phyloP scores from a whole-genome alignment of 768 basidiomycete genomes.

The Lactarius vividus region DNA sequence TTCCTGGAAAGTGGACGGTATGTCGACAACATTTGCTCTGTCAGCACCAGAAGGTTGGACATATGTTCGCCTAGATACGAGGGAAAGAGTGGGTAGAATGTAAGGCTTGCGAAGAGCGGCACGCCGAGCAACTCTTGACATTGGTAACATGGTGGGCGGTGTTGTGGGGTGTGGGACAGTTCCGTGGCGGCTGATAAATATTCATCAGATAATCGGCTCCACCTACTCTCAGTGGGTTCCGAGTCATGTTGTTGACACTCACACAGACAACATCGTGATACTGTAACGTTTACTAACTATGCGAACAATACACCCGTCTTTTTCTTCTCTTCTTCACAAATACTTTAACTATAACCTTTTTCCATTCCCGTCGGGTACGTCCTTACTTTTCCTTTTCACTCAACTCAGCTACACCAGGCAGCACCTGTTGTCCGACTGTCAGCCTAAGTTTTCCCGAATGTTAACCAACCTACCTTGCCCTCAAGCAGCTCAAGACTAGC shows the following conservation, averaged over 20 bases:
- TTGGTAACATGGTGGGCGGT: slow-evolving; percentile 50
- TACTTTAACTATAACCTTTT: slow-evolving; percentile 15
- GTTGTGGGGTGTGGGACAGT: background rate
- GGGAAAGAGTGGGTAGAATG: slow-evolving; percentile 25
- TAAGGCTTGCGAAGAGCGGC: slow-evolving; percentile 34
- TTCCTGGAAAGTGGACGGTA: slow-evolving; percentile 70
- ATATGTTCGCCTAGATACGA: slow-evolving; percentile 48
- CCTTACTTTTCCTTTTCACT: slow-evolving; percentile 66
- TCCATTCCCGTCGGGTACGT: background rate
- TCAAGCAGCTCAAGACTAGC: slow-evolving; percentile 94
- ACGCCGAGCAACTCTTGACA: slow-evolving; percentile 43
- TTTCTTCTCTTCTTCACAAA: background rate
- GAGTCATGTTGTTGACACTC: background rate
- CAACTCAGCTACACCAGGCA: slow-evolving; percentile 90
- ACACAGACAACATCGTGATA: background rate
- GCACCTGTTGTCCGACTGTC: slow-evolving; percentile 45
- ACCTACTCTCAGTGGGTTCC: background rate
- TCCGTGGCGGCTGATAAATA: slow-evolving; percentile 12
- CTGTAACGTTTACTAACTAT: background rate
- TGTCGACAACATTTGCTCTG: slow-evolving; percentile 77
- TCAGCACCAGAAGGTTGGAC: slow-evolving; percentile 83
- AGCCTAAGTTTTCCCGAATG: slow-evolving; percentile 20
- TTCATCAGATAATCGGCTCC: slow-evolving; percentile 26
- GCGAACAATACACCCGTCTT: background rate
- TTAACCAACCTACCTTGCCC: slow-evolving; percentile 74